Conservation (phyloP, 148 eudicot genomes). For the Hydrangea macrophylla region DNA sequence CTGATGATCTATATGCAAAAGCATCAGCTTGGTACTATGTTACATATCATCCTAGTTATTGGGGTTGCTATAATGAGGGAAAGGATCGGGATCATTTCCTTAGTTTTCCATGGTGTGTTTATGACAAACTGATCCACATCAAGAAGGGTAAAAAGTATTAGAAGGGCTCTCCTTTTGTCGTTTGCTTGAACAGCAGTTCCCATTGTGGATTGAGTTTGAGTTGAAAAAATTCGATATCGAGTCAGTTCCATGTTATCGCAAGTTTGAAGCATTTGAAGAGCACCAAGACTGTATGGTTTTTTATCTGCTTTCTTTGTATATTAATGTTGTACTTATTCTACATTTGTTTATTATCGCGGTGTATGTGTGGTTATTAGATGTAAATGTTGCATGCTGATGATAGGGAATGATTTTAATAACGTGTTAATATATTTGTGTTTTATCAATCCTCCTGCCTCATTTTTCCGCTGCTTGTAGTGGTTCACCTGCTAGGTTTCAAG, state of each 20-base stretch:
- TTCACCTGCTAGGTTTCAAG: too few relatives aligned
- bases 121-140: neutral
- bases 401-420: too few relatives aligned
- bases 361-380: too few relatives aligned
- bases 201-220: neutral
- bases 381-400: too few relatives aligned
- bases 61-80: neutral
- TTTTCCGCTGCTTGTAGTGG: too few relatives aligned
- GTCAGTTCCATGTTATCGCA: neutral
- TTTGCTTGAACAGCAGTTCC: neutral
- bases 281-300: neutral
- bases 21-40: conserved; percentile 1
- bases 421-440: too few relatives aligned
- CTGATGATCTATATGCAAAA: conserved; percentile 10
- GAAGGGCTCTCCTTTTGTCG: neutral
- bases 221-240: neutral
- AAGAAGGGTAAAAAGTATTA: neutral
- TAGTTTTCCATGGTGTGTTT: conserved; percentile 2
- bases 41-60: neutral
- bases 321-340: too few relatives aligned
- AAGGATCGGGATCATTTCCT: neutral
- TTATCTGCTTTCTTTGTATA: too few relatives aligned
- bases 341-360: too few relatives aligned
- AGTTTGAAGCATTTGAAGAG: neutral
- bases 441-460: too few relatives aligned